Percentiles rank a stretch among this genome's conserved stretches.
Conservation (phyloP, 805 yeast genomes). For the Wickerhamomyces bisporus region DNA sequence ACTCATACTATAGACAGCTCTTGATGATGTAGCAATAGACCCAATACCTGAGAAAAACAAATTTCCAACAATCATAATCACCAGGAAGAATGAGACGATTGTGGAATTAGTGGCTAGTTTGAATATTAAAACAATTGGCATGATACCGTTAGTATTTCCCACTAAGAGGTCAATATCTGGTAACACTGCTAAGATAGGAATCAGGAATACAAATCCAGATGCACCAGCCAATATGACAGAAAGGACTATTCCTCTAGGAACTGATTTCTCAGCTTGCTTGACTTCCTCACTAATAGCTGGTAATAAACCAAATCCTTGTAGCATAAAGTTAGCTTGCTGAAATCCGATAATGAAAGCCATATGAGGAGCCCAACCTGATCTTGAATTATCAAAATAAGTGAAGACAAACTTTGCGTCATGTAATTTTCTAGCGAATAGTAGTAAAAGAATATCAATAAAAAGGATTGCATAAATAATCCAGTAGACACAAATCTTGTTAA, state of each 20-base stretch:
- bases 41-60: constrained; percentile 75
- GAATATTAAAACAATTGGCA: constrained; percentile 77
- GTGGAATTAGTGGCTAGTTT: constrained; percentile 64
- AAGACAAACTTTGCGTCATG: constrained; percentile 56
- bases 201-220: constrained; percentile 67
- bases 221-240: constrained; percentile 60
- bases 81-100: constrained; percentile 63
- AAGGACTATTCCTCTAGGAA: constrained; percentile 67
- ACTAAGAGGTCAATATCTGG: constrained; percentile 58
- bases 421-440: constrained; percentile 51
- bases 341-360: constrained; percentile 73
- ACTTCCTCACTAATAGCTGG: constrained; percentile 84
- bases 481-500: constrained; percentile 63
- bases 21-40: constrained; percentile 72
- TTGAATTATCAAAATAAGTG: constrained; percentile 61
- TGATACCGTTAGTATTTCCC: constrained; percentile 58
- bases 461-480: constrained; percentile 73
- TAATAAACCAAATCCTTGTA: constrained; percentile 79
- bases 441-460: constrained; percentile 57
- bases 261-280: constrained; percentile 62
- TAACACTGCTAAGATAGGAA: constrained; percentile 66
- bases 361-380: constrained; percentile 72
- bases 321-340: constrained; percentile 72
- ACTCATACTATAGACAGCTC: constrained; percentile 78
- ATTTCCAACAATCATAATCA: constrained; percentile 61